Evolutionary conservation across 306 rosid genomes (phyloP).

Genomic region (Quercus berberidifolia): DNA sequence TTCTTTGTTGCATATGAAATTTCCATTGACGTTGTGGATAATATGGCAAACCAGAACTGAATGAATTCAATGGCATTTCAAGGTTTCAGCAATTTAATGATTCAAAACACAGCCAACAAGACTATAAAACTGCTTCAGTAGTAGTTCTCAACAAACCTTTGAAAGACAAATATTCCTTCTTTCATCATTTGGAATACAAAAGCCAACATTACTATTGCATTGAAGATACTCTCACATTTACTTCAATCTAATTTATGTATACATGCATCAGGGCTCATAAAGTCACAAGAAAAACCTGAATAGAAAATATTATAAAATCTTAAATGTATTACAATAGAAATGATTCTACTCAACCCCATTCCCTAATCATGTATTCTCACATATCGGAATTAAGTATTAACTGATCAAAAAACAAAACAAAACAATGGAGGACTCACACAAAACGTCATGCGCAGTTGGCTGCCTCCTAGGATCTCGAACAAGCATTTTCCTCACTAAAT

Average conservation of each 20-base stretch:
- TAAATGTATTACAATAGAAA: not conserved
- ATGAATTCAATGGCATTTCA: not conserved
- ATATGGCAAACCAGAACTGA: not conserved
- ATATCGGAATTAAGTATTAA: too few relatives aligned
- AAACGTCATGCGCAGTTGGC: too few relatives aligned
- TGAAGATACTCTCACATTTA: not conserved
- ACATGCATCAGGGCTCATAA: not conserved
- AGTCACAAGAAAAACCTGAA: not conserved
- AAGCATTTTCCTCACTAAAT: too few relatives aligned
- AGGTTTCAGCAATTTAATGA: not conserved
- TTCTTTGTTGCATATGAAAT: not conserved
- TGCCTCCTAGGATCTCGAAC: too few relatives aligned
- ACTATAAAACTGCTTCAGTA: not conserved
- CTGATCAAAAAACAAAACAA: too few relatives aligned
- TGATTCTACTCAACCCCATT: too few relatives aligned
- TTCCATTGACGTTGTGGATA: not conserved
- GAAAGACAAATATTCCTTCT: not conserved
- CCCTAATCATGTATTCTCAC: too few relatives aligned
- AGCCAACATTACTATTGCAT: not conserved
- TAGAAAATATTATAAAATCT: not conserved
- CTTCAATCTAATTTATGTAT: not conserved
- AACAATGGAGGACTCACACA: too few relatives aligned
- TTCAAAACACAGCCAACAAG: not conserved
- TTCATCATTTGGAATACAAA: not conserved
- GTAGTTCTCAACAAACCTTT: not conserved